phyloP scores from a whole-genome alignment of 495 filamentous ascomycete genomes.

The Penicillium samsonianum region DNA sequence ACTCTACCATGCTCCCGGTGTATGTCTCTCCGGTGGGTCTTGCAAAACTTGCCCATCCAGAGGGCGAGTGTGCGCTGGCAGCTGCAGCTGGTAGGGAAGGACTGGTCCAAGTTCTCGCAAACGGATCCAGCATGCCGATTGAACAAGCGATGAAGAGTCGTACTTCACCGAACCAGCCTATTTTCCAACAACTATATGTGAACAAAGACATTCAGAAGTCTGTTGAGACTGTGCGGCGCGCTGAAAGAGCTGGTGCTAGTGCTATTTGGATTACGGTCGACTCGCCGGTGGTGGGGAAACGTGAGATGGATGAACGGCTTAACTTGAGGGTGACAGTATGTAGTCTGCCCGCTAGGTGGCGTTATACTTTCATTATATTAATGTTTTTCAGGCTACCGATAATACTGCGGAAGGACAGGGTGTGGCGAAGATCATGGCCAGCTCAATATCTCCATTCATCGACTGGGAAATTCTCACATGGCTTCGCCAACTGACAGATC shows the following conservation, averaged over 20 bases:
- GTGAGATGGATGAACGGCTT: slow-evolving; percentile 60
- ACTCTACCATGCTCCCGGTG: slow-evolving; percentile 66
- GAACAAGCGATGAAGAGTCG: slow-evolving; percentile 71
- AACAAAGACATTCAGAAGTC: slow-evolving; percentile 80
- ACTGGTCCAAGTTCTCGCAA: slow-evolving; percentile 35
- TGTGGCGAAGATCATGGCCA: slow-evolving; percentile 72
- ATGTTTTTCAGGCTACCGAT: slow-evolving; percentile 11
- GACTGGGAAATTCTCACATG: slow-evolving; percentile 82
- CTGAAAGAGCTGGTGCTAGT: slow-evolving; percentile 74
- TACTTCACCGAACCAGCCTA: slow-evolving; percentile 58
- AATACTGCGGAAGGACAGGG: slow-evolving; percentile 53
- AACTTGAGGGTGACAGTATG: slow-evolving; percentile 52
- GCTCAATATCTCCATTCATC: slow-evolving; percentile 77
- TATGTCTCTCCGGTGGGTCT: slow-evolving; percentile 79
- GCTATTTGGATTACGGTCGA: slow-evolving; percentile 72
- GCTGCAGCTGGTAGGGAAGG: slow-evolving; percentile 67
- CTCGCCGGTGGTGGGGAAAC: slow-evolving; percentile 62
- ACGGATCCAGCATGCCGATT: slow-evolving; percentile 51
- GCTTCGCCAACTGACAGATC: slow-evolving; percentile 74
- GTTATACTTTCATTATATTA: not conserved
- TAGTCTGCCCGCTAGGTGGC: not conserved
- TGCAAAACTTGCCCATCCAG: slow-evolving; percentile 76
- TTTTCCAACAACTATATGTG: slow-evolving; percentile 89
- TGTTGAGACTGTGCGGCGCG: slow-evolving; percentile 72
- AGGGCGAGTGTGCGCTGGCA: slow-evolving; percentile 77